Conservation (phyloP, 75 land plant species). For the Cunninghamia lanceolata region DNA sequence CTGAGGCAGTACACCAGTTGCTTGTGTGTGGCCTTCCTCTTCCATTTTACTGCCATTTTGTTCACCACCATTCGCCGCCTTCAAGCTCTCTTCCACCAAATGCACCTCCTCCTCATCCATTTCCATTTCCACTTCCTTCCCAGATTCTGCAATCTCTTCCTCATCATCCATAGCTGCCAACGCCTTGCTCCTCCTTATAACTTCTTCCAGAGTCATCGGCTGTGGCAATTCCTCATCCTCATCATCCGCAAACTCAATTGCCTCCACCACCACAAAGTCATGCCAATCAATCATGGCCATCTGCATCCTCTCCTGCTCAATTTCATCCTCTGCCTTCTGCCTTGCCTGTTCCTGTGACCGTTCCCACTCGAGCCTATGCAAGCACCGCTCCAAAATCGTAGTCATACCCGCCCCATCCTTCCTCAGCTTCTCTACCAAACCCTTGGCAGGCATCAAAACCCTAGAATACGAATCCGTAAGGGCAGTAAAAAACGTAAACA, state of each 20-base stretch:
- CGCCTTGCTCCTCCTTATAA: conserved; percentile 85
- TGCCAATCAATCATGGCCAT: conserved; percentile 99
- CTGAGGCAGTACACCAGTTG: conserved; percentile 4
- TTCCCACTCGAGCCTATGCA: conserved; percentile 95
- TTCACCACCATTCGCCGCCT: conserved; percentile 58
- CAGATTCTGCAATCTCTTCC: conserved; percentile 50
- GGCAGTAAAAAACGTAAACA: conserved; percentile 84
- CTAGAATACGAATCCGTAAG: conserved; percentile 89
- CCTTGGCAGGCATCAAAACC: conserved; percentile 85
- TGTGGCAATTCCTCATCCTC: conserved; percentile 93
- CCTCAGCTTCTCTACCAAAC: conserved; percentile 71
- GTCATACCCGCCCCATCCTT: conserved; percentile 63
- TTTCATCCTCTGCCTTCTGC: conserved; percentile 97
- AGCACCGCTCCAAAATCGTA: conserved; percentile 78
- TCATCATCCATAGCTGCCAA: conserved; percentile 52
- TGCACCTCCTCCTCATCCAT: conserved; percentile 97
- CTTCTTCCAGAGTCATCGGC: conserved; percentile 95
- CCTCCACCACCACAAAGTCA: conserved; percentile 97
- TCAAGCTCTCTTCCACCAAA: conserved; percentile 92
- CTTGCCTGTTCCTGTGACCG: conserved; percentile 93
- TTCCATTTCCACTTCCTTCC: conserved; percentile 91
- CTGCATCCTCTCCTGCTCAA: conserved; percentile 89
- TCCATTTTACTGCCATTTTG: conserved; percentile 17
- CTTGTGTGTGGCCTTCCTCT: conserved; percentile 13
- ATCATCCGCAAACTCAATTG: conserved; percentile 96